phyloP scores from a whole-genome alignment of 2,329 filamentous ascomycete species.

The Colletotrichum sp. region DNA sequence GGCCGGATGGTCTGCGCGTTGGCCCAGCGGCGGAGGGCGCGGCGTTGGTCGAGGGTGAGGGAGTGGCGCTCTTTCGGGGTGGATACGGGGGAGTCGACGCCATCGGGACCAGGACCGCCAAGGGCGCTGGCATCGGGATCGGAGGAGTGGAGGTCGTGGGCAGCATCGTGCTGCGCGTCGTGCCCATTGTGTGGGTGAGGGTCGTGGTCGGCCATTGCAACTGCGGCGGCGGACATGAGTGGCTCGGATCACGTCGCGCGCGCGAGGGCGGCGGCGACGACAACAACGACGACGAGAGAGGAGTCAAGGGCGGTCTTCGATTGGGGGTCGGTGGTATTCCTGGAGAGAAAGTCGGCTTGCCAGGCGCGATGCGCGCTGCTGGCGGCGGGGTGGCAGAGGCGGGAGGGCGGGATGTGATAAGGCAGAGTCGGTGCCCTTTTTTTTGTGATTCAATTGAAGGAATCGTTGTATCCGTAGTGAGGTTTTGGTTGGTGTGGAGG shows the following conservation, averaged over 20 bases:
- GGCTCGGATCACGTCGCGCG: neutral
- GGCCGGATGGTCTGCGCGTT: constrained; percentile 61
- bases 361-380: neutral
- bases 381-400: neutral
- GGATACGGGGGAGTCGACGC: neutral
- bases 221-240: neutral
- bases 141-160: constrained; percentile 16
- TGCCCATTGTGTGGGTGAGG: constrained; percentile 3
- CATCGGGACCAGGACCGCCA: neutral
- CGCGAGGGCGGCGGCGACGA: neutral
- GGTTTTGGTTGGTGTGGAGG: constrained; percentile 14
- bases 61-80: constrained; percentile 58
- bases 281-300: neutral
- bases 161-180: constrained; percentile 12
- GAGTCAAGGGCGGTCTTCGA: neutral
- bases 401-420: neutral
- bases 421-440: neutral
- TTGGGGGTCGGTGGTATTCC: neutral
- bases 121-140: constrained; percentile 8
- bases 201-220: constrained; percentile 21
- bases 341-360: neutral
- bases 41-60: constrained; percentile 66
- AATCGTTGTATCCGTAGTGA: constrained; percentile 24
- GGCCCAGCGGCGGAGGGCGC: constrained; percentile 65
- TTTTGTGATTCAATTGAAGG: constrained; percentile 18